A percentile compares a stretch with the other conserved stretches of the same genome.
Evolutionary conservation across 345 rosid genomes (phyloP).

Genomic region (Populus simonii): DNA sequence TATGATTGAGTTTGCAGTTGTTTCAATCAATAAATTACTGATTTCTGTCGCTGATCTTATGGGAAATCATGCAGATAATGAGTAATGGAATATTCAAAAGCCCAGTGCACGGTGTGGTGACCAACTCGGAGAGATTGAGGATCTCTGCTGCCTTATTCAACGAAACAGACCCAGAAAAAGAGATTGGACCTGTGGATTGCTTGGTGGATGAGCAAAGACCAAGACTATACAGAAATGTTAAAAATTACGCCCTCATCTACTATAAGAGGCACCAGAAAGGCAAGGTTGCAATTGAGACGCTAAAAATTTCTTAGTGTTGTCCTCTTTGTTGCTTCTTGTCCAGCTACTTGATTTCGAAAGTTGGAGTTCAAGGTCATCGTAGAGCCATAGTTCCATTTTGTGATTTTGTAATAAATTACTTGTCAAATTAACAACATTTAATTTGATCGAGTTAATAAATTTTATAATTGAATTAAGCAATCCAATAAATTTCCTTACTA

Average conservation of each 20-base stretch:
- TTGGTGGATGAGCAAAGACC: constrained; percentile 8
- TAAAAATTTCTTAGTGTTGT: neutral
- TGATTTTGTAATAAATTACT: too few species aligned
- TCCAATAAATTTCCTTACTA: too few species aligned
- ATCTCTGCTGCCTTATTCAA: neutral
- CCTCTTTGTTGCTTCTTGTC: too few species aligned
- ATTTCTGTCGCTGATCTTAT: neutral
- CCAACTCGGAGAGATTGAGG: constrained; percentile 7
- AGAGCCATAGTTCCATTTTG: too few species aligned
- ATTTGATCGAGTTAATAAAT: too few species aligned
- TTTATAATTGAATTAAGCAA: too few species aligned
- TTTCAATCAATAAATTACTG: neutral
- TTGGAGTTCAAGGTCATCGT: too few species aligned
- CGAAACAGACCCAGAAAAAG: constrained; percentile 9
- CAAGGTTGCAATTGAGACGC: neutral
- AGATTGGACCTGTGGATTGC: constrained; percentile 2
- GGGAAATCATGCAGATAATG: neutral
- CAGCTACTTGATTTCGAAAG: too few species aligned
- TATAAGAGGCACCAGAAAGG: constrained; percentile 5
- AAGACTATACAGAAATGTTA: constrained; percentile 8
- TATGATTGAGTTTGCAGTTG: too few species aligned
- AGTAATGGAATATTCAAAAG: constrained; percentile 6
- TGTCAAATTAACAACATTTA: too few species aligned
- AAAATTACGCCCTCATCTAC: neutral
- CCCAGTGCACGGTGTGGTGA: constrained; percentile 2